These are phyloP conservation scores for Rhizophagus sp. DNA, from an alignment of 192 early-diverging fungal species.

Conservation along the genomic window DNA sequence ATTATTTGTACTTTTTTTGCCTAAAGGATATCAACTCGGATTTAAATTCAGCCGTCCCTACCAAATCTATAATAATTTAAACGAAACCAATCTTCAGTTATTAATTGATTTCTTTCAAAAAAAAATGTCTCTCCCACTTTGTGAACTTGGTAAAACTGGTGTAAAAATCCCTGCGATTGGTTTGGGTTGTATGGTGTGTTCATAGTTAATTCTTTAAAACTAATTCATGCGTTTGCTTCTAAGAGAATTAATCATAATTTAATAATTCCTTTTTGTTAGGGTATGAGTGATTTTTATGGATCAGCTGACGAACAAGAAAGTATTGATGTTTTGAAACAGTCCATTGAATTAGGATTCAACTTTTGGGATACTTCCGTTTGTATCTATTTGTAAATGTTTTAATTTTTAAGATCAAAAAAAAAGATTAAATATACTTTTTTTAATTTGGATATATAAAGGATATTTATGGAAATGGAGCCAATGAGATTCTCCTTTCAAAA, in stretches of 20 bases:
- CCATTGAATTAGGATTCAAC: conserved; percentile 54
- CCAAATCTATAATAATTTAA: no score
- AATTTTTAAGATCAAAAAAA: no score
- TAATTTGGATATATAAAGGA: conserved; percentile 25
- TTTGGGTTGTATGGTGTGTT: conserved; percentile 42
- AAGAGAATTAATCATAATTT: no score
- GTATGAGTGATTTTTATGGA: conserved; percentile 45
- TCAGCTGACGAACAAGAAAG: conserved; percentile 38
- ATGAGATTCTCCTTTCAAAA: conserved; percentile 54
- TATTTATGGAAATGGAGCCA: conserved; percentile 56
- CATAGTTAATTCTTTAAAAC: background rate
- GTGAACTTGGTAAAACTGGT: conserved; percentile 39
- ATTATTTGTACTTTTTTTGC: no score
- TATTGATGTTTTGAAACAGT: conserved; percentile 42
- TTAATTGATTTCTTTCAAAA: no score
- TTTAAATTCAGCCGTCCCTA: no score
- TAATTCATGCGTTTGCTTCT: no score
- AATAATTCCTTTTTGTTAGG: background rate
- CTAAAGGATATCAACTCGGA: no score
- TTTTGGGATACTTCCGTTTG: conserved; percentile 55
- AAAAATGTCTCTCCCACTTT: conserved; percentile 12
- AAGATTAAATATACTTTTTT: no score
- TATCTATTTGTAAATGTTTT: background rate
- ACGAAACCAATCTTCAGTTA: no score
- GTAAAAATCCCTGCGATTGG: conserved; percentile 39